Conservation (phyloP, 2,329 filamentous ascomycete genomes). For the Triangularia setosa region DNA sequence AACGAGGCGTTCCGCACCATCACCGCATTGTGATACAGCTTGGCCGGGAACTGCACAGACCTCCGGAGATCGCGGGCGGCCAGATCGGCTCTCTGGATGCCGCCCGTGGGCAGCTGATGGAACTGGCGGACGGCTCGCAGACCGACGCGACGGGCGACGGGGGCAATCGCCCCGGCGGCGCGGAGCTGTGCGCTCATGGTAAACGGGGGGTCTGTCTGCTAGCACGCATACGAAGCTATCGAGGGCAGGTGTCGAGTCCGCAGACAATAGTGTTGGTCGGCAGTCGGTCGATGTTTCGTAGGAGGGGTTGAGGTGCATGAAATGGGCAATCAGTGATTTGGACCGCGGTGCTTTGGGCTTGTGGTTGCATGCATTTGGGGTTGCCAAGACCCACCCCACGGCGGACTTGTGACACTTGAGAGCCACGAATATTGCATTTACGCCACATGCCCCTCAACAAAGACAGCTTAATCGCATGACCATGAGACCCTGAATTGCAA, state of each 20-base stretch:
- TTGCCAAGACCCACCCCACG: not conserved
- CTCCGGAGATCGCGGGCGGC: conserved; percentile 57
- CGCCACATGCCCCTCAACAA: not conserved
- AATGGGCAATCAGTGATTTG: not conserved
- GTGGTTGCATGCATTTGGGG: not conserved
- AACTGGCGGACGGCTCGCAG: conserved; percentile 57
- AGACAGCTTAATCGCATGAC: not conserved
- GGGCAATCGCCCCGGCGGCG: conserved; percentile 63
- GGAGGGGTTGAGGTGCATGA: not conserved
- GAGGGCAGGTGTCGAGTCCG: not conserved
- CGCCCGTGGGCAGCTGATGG: conserved; percentile 64
- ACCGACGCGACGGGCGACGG: conserved; percentile 59
- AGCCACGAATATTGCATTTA: not conserved
- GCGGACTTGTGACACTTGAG: not conserved
- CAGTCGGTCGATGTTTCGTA: not conserved
- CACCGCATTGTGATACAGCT: conserved; percentile 78
- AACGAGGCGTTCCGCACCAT: conserved; percentile 62
- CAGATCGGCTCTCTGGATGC: conserved; percentile 63
- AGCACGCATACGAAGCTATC: conserved; percentile 14
- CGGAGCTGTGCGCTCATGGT: conserved; percentile 71
- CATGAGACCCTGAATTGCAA: not conserved
- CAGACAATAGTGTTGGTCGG: not conserved
- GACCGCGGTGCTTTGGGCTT: not conserved
- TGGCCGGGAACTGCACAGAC: conserved; percentile 74
- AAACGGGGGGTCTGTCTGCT: conserved; percentile 21